Evolutionary conservation across 148 eudicot species (phyloP), one percentile per base, ranked within the genome.

Genomic region (Pharnaceum exiguum): DNA sequence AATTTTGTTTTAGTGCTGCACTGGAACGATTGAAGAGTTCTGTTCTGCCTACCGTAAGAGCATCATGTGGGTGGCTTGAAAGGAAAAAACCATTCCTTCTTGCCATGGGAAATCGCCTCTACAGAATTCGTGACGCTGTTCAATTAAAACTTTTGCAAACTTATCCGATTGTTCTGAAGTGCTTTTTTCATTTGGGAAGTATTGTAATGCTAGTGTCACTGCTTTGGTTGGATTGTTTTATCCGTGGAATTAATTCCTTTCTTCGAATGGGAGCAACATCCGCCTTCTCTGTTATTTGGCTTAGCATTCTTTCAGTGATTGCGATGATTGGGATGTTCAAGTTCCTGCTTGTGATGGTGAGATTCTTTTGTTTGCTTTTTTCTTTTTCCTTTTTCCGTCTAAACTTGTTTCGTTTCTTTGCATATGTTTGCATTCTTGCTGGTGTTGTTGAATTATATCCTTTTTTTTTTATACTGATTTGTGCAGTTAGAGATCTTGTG

Each of bases 231-330:
- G 90, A 89, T 55, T 89, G 85, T 70, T 60, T 84, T 60, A 42
- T 83, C 45, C 81, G 99, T 70, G 99, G 99, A 63, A 69, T 83
- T 43, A 91, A 76, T 51, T 93, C 99, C 45, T 75, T 93, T 65
- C 64, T 93, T 31, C 79, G 84, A 63, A 89, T 88, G 96, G 99
- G 99, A 32, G 83, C 96, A 25, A 71, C 96, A 29, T 83, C 95
- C 33, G 79, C 89, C 65, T 75, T 93, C 44, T 52, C 85, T 15
- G 71, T 83, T 33, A 42, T 93, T 40, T 93, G 99, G 99, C 86
- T 76, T 75, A 72, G 85, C 67, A 35, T 78, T 52, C 68, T 85
- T 57, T 93, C 99, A 16, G 68, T 81, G 5, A 68, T 76, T 70
- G 82, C 91, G 59, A 83, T 86, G 91, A 71, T 78, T 51, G 95